Evolutionary conservation across 2,329 filamentous ascomycete genomes (phyloP), one percentile per base, ranked within the genome.

Genomic region (Myriosclerotinia curreyana): DNA sequence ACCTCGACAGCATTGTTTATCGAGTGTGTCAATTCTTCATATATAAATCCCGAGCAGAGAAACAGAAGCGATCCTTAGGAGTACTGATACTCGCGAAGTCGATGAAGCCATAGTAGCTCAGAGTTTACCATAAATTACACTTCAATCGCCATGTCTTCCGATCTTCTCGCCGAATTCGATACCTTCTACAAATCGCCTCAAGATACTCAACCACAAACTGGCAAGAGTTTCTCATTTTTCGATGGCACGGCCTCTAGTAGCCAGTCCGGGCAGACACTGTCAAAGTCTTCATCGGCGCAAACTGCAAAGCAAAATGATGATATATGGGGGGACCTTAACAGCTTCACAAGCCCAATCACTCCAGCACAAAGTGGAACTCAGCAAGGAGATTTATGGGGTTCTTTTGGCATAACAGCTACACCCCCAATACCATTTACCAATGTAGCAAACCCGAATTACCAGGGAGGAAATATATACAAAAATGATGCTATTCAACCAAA

Each of bases 101-200:
- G 9, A 59, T 59, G n/a, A 48, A 59, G 42, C 44, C 14, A 48
- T 48, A 58, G 28, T 20, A 58, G 34, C 12, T 49, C 48, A 36
- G 17, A 4, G 8, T 50, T 15, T 22, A 31, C 56, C 5, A 36
- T 20, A n/a, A 50, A 40, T 53, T 34, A 25, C 53, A 22, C 22
- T 48, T 59, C 55, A 36, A 48, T 42, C 25, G n/a, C 28, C 28
- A 88, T 88, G 85, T 88, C 86, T 69, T 83, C 85, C 67, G 85
- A 88, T 75, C 81, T 88, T 64, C 85, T 88, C 71, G 85, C 84
- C 63, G 83, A 85, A 69, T 87, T 88, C 69, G 84, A 82, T 71
- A 78, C 77, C 70, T 77, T 79, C 68, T 79, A 81, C 60, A 69
- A 69, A 66, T 67, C 75, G 65, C 71, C 77, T 38, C 70, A 69